Evolutionary conservation across 768 basidiomycete species (phyloP), one percentile per base, ranked within the genome.

Genomic region (Lentinula sp.): DNA sequence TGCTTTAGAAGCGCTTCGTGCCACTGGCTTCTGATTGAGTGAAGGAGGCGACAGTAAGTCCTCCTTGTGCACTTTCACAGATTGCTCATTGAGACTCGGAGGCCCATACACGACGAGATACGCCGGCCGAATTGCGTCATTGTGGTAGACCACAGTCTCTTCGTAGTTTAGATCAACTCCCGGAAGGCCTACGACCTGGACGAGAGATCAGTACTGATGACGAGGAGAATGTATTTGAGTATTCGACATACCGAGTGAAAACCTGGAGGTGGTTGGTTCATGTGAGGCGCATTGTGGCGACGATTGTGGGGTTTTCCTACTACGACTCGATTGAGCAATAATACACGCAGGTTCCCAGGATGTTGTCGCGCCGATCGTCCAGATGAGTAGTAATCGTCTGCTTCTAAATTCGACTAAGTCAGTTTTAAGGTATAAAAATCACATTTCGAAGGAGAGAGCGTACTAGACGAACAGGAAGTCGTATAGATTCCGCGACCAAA

Each of bases 401-500:
- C 86, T 69, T 88, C 86, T 88, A 32, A 9, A 15, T 2, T 12
- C 32, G 28, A 56, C n/a, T 23, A 7, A 18, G 16, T 36, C 16
- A 59, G 28, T 28, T 32, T 18, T 36, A 56, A 35, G n/a, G 43
- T 15, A 48, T 13, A 12, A 48, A 13, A 15, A 12, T 15, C 7
- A 9, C 10, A 28, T 13, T 8, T 12, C 32, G 64, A 48, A n/a
- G 41, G 23, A 9, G 6, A 46, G 5, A 55, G 33, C 80, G 52
- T 65, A 87, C 86, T 88, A 6, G 86, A 87, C 13, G 86, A 86
- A 67, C 85, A 86, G 2, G 81, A 67, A 13, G 85, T 85, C 1
- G 83, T 84, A 67, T 88, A 89, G 46, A 89, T 87, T 3, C 87
- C 87, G 6, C 75, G 77, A n/a, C 87, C 87, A 68, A 89, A 88